Evolutionary conservation across 169 alveolate species (phyloP), one percentile per base, ranked within the genome.

Genomic region (Cystoisospora suis): DNA sequence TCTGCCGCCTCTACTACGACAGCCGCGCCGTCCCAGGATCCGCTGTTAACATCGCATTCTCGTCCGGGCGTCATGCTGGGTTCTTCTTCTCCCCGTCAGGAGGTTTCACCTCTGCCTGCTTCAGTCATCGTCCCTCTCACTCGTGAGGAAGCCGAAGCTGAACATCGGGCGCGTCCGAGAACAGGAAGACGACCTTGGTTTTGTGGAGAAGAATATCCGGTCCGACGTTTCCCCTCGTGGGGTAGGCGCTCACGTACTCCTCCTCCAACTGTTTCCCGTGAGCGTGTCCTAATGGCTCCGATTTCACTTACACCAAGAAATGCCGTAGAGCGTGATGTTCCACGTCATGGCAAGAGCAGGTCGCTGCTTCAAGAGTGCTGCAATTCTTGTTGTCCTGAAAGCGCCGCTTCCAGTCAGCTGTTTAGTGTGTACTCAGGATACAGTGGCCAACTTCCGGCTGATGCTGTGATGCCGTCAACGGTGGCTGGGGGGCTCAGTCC

Each of bases 61-160:
- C 72, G 29, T 20, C 20, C 65, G n/a, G 9, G 65, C 65, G 65
- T 20, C 20, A 20, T 20, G 65, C 65, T 9, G n/a, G 9, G n/a
- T 53, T 20, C 20, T 58, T 58, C 72, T 9, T 29, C 72, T 2
- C 72, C 72, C 12, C 12, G 40, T 9, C 40, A 58, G 29, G 3
- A 29, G 6, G 6, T 36, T 7, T 4, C 32, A 9, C n/a, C n/a
- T 36, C n/a, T 65, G 77, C 42, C 5, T 6, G 42, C 77, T 27
- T 65, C 77, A 17, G 42, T 65, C 42, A 65, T 65, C 77, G 77
- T 65, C 36, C 77, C 77, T 17, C 77, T 65, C 45, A 23, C 77
- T 4, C 77, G 42, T 7, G 36, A 36, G 1, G 77, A 65, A 17
- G 77, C 77, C 38, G 77, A 12, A 65, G 77, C n/a, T 32, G 34